Conservation (phyloP, 1,284 basidiomycete species). For the Cutaneotrichosporon sp. region DNA sequence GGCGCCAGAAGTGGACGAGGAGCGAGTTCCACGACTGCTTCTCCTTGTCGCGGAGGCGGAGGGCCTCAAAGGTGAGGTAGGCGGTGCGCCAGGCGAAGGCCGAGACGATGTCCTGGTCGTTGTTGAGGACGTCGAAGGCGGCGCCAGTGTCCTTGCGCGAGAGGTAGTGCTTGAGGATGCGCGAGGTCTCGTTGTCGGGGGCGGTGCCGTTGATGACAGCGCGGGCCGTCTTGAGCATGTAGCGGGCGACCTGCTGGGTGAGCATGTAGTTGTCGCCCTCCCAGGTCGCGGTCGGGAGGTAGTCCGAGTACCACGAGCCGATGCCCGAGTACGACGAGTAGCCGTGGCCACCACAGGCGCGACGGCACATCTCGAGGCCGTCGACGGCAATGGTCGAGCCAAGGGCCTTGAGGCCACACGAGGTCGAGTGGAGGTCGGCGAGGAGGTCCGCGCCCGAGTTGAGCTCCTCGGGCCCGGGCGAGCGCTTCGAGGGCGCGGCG, state of each 20-base stretch:
- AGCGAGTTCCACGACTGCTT: slow-evolving; percentile 45
- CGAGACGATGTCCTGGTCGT: slow-evolving; percentile 60
- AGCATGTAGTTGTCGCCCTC: slow-evolving; percentile 62
- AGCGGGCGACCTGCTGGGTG: slow-evolving; percentile 58
- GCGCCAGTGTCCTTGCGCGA: slow-evolving; percentile 54
- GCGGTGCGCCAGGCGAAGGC: slow-evolving; percentile 55
- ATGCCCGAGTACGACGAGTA: slow-evolving; percentile 61
- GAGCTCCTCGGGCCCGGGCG: slow-evolving; percentile 26
- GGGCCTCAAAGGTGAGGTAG: slow-evolving; percentile 48
- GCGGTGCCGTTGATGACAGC: slow-evolving; percentile 58
- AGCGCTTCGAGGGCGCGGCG: slow-evolving; percentile 13
- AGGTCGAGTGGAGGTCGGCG: slow-evolving; percentile 25
- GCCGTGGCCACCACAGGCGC: slow-evolving; percentile 61
- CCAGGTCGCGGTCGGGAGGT: slow-evolving; percentile 60
- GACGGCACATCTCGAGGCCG: slow-evolving; percentile 58
- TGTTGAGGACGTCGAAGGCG: slow-evolving; percentile 47
- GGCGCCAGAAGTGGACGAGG: slow-evolving; percentile 28
- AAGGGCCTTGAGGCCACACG: slow-evolving; percentile 24
- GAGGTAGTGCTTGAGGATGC: slow-evolving; percentile 47
- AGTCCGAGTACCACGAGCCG: slow-evolving; percentile 59
- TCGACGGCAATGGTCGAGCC: slow-evolving; percentile 58
- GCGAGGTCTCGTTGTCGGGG: slow-evolving; percentile 59
- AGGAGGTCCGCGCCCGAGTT: slow-evolving; percentile 25
- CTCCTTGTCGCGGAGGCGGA: slow-evolving; percentile 45
- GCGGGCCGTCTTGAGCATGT: slow-evolving; percentile 58